Base-by-base conservation (phyloP, 192 early-diverging fungal genomes). In the Linnemannia zychae region DNA sequence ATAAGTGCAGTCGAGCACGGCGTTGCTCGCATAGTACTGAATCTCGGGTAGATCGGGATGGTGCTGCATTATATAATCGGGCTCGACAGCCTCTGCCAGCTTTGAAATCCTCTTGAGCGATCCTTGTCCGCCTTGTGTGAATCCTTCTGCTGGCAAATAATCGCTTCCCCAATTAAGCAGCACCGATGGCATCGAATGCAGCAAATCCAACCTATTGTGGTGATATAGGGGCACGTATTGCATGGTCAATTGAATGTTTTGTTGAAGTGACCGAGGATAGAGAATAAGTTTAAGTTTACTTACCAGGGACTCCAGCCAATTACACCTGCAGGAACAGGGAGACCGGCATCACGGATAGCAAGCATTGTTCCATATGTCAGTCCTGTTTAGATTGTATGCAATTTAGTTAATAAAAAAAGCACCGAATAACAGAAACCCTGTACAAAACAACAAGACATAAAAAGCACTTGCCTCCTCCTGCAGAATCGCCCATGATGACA, bases 401-500 rank as follows among this genome's bases (percentile, higher is more conserved):
- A 33, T 34, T 91, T 92, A 15, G 93, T 28, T 16, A 68, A 46
- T 2, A 24, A 46, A 5, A 40, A 67, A 17, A 7, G n/a, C 48
- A 49, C 46, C 46, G 12, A 37, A 17, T 31, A 15, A 31, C 90
- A 34, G 81, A 82, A 68, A 92, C 89, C 28, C 92, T 89, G n/a
- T n/a, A n/a, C n/a, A 46, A 80, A 77, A 57, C 91, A 82, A n/a
- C 75, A 76, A 47, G 92, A 71, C 81, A 17, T 2, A 47, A 16
- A 46, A 28, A 33, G 4, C n/a, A 57, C 69, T 46, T 71, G 83
- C 82, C 91, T 47, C 95, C 94, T 24, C 95, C 95, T 1, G 95
- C 92, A 71, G 93, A 93, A 67, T 95, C 95, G 1, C 95, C 95
- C 36, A 90, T 88, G 34, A 95, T 81, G 20, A 93, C 88, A 76